A percentile compares a stretch with the other conserved stretches of the same genome.
Evolutionary conservation across 805 yeast genomes (phyloP).

Genomic region (Debaryomyces maramus): DNA sequence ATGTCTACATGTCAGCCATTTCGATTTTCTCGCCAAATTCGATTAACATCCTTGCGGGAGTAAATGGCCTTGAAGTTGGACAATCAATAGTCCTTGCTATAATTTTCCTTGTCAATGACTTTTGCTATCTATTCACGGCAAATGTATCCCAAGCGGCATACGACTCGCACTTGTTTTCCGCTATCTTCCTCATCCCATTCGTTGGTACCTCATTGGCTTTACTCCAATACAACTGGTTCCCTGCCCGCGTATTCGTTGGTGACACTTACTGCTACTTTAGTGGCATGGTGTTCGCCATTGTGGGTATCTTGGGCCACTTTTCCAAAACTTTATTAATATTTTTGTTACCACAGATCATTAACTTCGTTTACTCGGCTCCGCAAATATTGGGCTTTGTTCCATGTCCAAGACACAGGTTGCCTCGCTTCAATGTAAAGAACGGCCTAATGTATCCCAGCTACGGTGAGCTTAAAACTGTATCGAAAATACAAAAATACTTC

Average conservation of each 20-base stretch:
- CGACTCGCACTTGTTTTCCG: conserved; percentile 80
- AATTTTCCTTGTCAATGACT: conserved; percentile 73
- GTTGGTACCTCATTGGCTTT: conserved; percentile 80
- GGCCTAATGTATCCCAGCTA: conserved; percentile 70
- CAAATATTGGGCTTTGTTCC: conserved; percentile 85
- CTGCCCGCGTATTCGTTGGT: conserved; percentile 93
- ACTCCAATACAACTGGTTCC: conserved; percentile 81
- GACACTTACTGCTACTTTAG: conserved; percentile 97
- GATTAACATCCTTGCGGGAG: conserved; percentile 92
- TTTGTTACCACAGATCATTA: conserved; percentile 87
- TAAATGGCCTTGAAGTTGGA: conserved; percentile 95
- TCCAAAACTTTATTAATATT: conserved; percentile 87
- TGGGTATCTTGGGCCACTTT: conserved; percentile 93
- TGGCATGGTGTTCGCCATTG: conserved; percentile 98
- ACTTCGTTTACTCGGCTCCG: conserved; percentile 88
- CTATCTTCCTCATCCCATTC: conserved; percentile 79
- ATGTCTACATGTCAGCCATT: conserved; percentile 85
- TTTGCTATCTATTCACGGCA: conserved; percentile 55
- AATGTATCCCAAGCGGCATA: conserved; percentile 52
- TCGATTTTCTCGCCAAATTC: conserved; percentile 96
- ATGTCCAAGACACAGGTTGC: conserved; percentile 95
- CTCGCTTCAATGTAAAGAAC: conserved; percentile 65
- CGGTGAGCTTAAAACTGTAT: conserved; percentile 32
- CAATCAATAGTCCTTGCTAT: conserved; percentile 80
- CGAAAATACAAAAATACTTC: conserved; percentile 19